Percentiles rank a stretch among this genome's conserved stretches.
These are phyloP conservation scores for Pulveroboletus sp. DNA, from an alignment of 768 basidiomycete species.

Conservation along the genomic window DNA sequence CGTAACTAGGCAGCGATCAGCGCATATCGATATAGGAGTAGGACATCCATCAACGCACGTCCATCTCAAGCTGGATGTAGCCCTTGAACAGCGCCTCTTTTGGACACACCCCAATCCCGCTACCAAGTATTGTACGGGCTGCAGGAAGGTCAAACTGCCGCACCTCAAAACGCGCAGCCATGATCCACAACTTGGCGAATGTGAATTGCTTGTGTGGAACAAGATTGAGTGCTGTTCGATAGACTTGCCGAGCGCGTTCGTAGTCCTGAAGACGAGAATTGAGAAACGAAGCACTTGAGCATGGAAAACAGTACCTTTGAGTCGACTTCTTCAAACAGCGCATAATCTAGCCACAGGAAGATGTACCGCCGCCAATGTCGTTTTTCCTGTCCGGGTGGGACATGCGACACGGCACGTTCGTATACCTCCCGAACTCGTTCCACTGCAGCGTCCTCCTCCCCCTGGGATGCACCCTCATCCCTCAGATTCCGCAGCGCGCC, in stretches of 20 bases:
- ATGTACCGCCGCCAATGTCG: slow-evolving; percentile 88
- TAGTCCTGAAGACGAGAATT: slow-evolving; percentile 55
- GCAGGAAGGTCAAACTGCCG: slow-evolving; percentile 75
- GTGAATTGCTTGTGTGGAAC: slow-evolving; percentile 97
- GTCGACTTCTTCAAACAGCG: slow-evolving; percentile 94
- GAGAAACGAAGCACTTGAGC: neutral
- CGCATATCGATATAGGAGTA: neutral
- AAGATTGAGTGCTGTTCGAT: slow-evolving; percentile 81
- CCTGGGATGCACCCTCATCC: slow-evolving; percentile 68
- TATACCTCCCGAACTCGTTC: slow-evolving; percentile 87
- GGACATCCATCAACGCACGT: slow-evolving; percentile 43
- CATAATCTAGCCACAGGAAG: slow-evolving; percentile 93
- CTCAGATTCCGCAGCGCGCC: slow-evolving; percentile 71
- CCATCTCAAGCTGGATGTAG: slow-evolving; percentile 91
- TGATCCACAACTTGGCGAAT: slow-evolving; percentile 93
- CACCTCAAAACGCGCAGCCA: slow-evolving; percentile 90
- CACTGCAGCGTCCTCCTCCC: slow-evolving; percentile 59
- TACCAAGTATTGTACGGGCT: slow-evolving; percentile 85
- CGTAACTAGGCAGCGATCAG: slow-evolving; percentile 53
- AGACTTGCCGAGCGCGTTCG: slow-evolving; percentile 81
- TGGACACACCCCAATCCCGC: slow-evolving; percentile 91
- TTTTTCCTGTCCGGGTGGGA: slow-evolving; percentile 92
- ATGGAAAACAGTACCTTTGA: slow-evolving; percentile 55
- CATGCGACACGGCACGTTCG: slow-evolving; percentile 91
- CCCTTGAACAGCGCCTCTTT: slow-evolving; percentile 95